Evolutionary conservation across 1,139 yeast genomes (phyloP).

Genomic region (Kluyveromyces sp.): DNA sequence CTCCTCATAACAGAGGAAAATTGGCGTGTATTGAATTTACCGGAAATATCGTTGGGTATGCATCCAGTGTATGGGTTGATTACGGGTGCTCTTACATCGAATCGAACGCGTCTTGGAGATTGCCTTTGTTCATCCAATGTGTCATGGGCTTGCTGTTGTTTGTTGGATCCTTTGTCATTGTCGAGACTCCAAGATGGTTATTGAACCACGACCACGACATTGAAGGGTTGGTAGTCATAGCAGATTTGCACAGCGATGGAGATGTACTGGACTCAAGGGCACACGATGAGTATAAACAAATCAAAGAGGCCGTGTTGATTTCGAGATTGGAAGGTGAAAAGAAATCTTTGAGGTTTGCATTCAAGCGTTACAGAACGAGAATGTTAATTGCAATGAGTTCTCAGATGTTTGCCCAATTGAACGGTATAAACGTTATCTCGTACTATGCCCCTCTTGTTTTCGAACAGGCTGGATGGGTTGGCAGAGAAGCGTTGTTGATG

Average conservation of each 20-base stretch:
- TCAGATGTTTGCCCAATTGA: slow-evolving; percentile 85
- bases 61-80: slow-evolving; percentile 87
- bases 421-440: slow-evolving; percentile 87
- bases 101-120: slow-evolving; percentile 61
- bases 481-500: slow-evolving; percentile 82
- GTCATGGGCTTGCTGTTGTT: slow-evolving; percentile 63
- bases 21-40: slow-evolving; percentile 90
- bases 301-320: slow-evolving; percentile 71
- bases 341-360: slow-evolving; percentile 62
- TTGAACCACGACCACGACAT: slow-evolving; percentile 82
- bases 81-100: slow-evolving; percentile 63
- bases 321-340: slow-evolving; percentile 72
- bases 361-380: slow-evolving; percentile 61
- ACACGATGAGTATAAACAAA: slow-evolving; percentile 63
- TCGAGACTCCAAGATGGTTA: slow-evolving; percentile 87
- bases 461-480: slow-evolving; percentile 93
- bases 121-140: slow-evolving; percentile 72
- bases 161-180: slow-evolving; percentile 68
- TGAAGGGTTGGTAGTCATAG: slow-evolving; percentile 78
- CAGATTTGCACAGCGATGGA: slow-evolving; percentile 70
- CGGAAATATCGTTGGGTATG: slow-evolving; percentile 82
- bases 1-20: slow-evolving; percentile 82
- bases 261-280: slow-evolving; percentile 50
- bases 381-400: slow-evolving; percentile 88
- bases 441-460: slow-evolving; percentile 92